A percentile compares a stretch with the other conserved stretches of the same genome.
Evolutionary conservation across 1,284 basidiomycete species (phyloP).

Genomic region (Cryptococcus sp.): DNA sequence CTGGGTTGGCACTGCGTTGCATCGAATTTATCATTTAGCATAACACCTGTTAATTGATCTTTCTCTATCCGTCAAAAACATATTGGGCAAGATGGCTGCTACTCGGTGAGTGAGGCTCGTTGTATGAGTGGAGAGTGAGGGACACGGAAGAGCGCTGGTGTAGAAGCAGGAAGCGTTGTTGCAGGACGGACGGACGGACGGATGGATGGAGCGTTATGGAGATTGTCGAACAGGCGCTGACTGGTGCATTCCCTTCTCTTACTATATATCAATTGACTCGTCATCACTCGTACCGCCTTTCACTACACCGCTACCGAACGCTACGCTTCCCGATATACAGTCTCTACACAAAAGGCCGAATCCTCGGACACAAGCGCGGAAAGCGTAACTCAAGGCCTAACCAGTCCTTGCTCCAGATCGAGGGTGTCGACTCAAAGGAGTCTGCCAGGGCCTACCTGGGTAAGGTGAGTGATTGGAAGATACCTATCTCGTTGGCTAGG

Average conservation of each 20-base stretch:
- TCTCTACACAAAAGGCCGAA: conserved; percentile 95
- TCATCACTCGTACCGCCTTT: neutral
- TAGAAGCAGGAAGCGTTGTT: neutral
- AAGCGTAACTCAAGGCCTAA: conserved; percentile 95
- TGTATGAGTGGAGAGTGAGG: neutral
- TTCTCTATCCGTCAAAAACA: conserved; percentile 15
- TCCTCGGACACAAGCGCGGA: conserved; percentile 96
- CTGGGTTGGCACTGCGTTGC: neutral
- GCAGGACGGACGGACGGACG: too few relatives aligned
- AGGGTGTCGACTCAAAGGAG: conserved; percentile 91
- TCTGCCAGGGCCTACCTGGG: conserved; percentile 98
- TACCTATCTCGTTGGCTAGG: neutral
- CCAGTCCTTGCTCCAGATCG: conserved; percentile 94
- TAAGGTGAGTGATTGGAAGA: conserved; percentile 66
- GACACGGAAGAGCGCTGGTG: neutral
- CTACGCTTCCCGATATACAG: conserved; percentile 55
- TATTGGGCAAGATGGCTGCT: conserved; percentile 19
- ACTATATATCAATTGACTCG: neutral
- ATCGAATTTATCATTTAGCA: neutral
- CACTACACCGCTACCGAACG: neutral
- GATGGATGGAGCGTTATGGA: neutral
- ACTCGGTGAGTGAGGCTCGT: conserved; percentile 18
- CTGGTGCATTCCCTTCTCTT: neutral
- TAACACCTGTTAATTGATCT: neutral
- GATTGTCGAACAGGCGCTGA: conserved; percentile 3